Conservation (phyloP, 306 rosid genomes). For the Citrullus mucosospermus region DNA sequence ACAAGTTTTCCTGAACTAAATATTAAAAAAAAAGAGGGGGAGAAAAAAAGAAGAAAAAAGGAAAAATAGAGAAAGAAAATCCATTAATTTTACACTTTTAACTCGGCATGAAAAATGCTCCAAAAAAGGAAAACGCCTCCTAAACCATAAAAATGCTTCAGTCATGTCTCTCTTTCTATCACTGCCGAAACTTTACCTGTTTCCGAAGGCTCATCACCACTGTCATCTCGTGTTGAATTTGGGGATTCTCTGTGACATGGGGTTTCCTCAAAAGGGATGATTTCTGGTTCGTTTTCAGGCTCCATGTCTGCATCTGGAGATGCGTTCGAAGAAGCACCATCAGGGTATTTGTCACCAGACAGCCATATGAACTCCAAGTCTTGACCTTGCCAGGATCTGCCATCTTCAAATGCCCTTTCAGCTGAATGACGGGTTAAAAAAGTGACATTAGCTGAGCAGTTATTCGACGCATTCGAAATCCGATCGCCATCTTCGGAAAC, state of each 20-base stretch:
- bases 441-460: neutral
- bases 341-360: neutral
- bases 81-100: conserved; percentile 10
- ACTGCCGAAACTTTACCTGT: conserved; percentile 2
- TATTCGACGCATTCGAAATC: conserved; percentile 30
- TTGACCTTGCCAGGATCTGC: neutral
- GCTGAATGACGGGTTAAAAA: conserved; percentile 7
- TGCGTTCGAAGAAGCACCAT: neutral
- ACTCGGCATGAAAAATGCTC: conserved; percentile 7
- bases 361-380: neutral
- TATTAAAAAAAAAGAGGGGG: neutral
- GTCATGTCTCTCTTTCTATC: conserved; percentile 3
- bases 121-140: neutral
- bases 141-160: neutral
- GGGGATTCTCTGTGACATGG: neutral
- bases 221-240: neutral
- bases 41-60: neutral
- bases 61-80: neutral
- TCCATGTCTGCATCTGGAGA: conserved; percentile 6
- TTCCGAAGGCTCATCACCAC: neutral
- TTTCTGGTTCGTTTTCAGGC: neutral
- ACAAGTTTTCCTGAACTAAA: neutral
- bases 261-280: neutral
- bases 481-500: conserved; percentile 19
- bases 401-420: conserved; percentile 4